Percentiles rank a stretch among this genome's conserved stretches.
Evolutionary conservation across 768 basidiomycete species (phyloP).

Genomic region (Russula brevipes): DNA sequence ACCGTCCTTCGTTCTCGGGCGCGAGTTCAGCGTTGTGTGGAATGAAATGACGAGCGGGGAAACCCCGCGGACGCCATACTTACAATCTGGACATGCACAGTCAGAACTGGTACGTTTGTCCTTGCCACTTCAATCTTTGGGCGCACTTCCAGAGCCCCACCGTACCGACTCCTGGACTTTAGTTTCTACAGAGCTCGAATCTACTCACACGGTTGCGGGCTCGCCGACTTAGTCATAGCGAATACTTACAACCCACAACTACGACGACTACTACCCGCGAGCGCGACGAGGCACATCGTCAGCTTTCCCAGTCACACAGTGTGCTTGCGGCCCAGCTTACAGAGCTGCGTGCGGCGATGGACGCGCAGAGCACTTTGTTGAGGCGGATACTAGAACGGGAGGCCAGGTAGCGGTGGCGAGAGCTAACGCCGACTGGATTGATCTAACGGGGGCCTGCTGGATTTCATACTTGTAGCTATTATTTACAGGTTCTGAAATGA

Average conservation of each 20-base stretch:
- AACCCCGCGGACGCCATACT: neutral
- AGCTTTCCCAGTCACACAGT: conserved; percentile 60
- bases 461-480: neutral
- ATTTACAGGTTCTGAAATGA: neutral
- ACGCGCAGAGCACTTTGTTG: conserved; percentile 54
- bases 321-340: conserved; percentile 62
- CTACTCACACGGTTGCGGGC: conserved; percentile 5
- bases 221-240: neutral
- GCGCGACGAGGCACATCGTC: conserved; percentile 51
- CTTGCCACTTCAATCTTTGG: no score
- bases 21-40: conserved; percentile 90
- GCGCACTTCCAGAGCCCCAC: no score
- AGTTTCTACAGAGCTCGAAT: neutral
- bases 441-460: neutral
- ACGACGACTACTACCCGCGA: neutral
- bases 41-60: conserved; percentile 57
- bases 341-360: conserved; percentile 51
- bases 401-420: neutral
- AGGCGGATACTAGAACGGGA: conserved; percentile 27
- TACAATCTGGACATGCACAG: neutral
- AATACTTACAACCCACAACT: neutral
- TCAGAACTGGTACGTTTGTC: neutral
- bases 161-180: neutral
- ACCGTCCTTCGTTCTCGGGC: conserved; percentile 85
- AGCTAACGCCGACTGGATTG: conserved; percentile 4